Evolutionary conservation across 2,329 filamentous ascomycete species (phyloP).

Genomic region (Cercospora nicotianae): DNA sequence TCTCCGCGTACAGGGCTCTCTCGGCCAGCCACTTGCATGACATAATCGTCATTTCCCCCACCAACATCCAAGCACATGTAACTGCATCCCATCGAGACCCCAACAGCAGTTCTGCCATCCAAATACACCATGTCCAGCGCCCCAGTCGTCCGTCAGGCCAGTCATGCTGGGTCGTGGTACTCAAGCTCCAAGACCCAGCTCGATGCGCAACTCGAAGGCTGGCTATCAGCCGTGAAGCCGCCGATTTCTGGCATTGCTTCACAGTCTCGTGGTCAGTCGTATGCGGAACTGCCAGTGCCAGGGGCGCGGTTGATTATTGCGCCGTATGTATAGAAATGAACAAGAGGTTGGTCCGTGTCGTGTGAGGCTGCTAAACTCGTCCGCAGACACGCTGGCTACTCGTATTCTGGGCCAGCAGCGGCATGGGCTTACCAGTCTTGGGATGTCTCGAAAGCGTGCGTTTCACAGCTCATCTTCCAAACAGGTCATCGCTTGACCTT

Average conservation of each 20-base stretch:
- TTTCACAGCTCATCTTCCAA: slow-evolving; percentile 13
- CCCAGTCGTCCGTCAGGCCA: slow-evolving; percentile 56
- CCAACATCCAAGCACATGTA: neutral
- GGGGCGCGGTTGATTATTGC: slow-evolving; percentile 85
- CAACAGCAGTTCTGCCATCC: neutral
- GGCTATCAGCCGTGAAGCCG: slow-evolving; percentile 69
- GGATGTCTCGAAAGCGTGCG: slow-evolving; percentile 73
- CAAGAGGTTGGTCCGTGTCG: slow-evolving; percentile 20
- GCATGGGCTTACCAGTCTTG: slow-evolving; percentile 92
- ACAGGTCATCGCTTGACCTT: neutral
- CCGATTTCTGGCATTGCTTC: slow-evolving; percentile 62
- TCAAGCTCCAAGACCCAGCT: slow-evolving; percentile 61
- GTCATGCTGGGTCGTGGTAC: slow-evolving; percentile 90
- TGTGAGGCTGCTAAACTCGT: slow-evolving; percentile 34
- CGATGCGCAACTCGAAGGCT: slow-evolving; percentile 68
- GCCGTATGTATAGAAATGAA: slow-evolving; percentile 60
- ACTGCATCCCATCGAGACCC: neutral
- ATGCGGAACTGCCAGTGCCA: slow-evolving; percentile 61
- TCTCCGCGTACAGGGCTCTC: neutral
- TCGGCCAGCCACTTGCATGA: neutral
- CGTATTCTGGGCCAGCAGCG: slow-evolving; percentile 86
- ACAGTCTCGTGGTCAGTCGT: slow-evolving; percentile 41
- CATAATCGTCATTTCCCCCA: neutral
- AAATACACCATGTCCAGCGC: slow-evolving; percentile 26
- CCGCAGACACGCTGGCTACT: slow-evolving; percentile 84